These are phyloP conservation scores for Colletotrichum sp. DNA, from an alignment of 2,329 filamentous ascomycete species.

Conservation along the genomic window DNA sequence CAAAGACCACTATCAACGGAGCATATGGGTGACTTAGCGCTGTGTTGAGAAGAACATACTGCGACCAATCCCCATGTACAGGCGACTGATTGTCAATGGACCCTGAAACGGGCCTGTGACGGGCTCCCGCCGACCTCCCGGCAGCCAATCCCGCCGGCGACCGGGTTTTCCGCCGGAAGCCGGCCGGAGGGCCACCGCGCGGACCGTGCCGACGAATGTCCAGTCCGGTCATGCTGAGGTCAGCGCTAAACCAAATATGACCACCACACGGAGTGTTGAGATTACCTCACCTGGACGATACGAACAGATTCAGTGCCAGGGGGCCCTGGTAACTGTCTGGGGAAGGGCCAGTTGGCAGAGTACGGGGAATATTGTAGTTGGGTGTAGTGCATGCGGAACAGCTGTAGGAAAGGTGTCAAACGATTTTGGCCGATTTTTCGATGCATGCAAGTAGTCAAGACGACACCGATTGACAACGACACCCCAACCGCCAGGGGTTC, in stretches of 20 bases:
- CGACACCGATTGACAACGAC: background rate
- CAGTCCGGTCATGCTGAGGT: background rate
- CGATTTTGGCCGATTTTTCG: background rate
- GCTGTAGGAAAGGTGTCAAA: background rate
- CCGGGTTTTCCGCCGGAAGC: background rate
- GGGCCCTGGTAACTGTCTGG: background rate
- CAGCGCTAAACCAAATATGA: background rate
- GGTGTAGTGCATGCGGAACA: background rate
- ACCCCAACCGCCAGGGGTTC: background rate
- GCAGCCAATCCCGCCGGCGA: background rate
- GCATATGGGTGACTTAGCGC: background rate
- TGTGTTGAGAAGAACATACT: background rate
- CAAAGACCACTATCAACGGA: background rate
- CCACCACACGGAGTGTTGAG: background rate
- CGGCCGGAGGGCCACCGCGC: background rate
- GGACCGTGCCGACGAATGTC: background rate
- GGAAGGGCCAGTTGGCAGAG: background rate
- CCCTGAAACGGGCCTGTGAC: background rate
- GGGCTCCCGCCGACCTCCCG: background rate
- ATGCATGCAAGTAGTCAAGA: background rate
- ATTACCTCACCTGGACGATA: background rate
- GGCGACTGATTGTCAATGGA: background rate
- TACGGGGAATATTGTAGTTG: background rate
- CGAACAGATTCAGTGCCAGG: background rate
- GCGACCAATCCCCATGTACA: background rate